phyloP scores from a whole-genome alignment of 1,284 basidiomycete genomes.

The Trametes polyzona region DNA sequence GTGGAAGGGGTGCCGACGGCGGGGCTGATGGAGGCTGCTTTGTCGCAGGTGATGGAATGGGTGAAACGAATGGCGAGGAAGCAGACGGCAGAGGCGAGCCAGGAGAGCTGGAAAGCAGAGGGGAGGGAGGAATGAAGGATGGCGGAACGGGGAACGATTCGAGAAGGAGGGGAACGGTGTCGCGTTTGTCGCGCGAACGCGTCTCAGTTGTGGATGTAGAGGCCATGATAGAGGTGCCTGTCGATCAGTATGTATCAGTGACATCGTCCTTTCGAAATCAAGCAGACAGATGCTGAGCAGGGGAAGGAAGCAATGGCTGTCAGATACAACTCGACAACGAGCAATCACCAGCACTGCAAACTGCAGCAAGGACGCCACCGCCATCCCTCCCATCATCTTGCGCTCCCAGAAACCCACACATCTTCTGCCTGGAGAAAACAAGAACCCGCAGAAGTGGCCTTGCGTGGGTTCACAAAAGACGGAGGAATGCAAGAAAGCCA shows the following conservation, averaged over 20 bases:
- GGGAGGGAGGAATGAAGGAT: slow-evolving; percentile 50
- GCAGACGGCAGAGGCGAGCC: slow-evolving; percentile 8
- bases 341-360: not conserved
- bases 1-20: slow-evolving; percentile 52
- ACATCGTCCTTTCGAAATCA: not conserved
- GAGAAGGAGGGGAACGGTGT: slow-evolving; percentile 46
- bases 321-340: not conserved
- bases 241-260: slow-evolving; percentile 9
- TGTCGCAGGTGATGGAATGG: slow-evolving; percentile 15
- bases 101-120: slow-evolving; percentile 24
- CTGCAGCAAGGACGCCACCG: not conserved
- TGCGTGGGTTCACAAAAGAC: not conserved
- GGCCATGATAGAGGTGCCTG: slow-evolving; percentile 26
- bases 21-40: slow-evolving; percentile 51
- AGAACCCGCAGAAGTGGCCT: not conserved
- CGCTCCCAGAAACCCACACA: not conserved
- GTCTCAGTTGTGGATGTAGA: slow-evolving; percentile 26
- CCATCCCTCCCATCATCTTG: not conserved
- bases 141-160: slow-evolving; percentile 56
- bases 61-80: slow-evolving; percentile 22
- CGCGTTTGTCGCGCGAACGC: slow-evolving; percentile 27
- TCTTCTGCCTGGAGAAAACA: not conserved
- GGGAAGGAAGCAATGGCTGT: not conserved
- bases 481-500: slow-evolving; percentile 5
- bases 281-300: not conserved